phyloP scores from a whole-genome alignment of 2,329 filamentous ascomycete genomes.

The Sclerotinia glacialis region DNA sequence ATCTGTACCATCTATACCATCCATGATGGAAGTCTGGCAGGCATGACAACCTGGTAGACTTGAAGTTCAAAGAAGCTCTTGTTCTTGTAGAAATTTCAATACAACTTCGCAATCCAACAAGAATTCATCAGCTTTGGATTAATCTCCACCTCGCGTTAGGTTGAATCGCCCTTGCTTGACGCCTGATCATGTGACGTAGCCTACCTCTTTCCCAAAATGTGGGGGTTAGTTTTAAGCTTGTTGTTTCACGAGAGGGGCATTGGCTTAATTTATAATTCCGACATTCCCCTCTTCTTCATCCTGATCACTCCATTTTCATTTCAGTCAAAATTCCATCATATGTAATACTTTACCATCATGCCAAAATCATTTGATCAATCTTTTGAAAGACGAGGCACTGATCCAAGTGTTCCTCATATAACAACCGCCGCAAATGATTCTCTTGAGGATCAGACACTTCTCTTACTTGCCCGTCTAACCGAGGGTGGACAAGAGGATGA shows the following conservation, averaged over 20 bases:
- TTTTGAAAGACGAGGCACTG: slow-evolving; percentile 23
- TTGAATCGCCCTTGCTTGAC: slow-evolving; percentile 4
- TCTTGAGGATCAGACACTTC: slow-evolving; percentile 36
- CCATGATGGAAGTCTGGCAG: slow-evolving; percentile 49
- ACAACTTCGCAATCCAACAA: not conserved
- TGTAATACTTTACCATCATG: slow-evolving; percentile 13
- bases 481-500: slow-evolving; percentile 83
- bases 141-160: too few species aligned
- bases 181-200: slow-evolving; percentile 10
- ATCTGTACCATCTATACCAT: slow-evolving; percentile 61
- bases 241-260: not conserved
- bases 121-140: too few species aligned
- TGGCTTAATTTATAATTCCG: not conserved
- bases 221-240: slow-evolving; percentile 4
- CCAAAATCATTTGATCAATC: slow-evolving; percentile 10
- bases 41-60: slow-evolving; percentile 27
- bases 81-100: not conserved
- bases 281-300: slow-evolving; percentile 12
- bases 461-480: slow-evolving; percentile 81
- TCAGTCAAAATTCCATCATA: not conserved
- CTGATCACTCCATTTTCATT: slow-evolving; percentile 1
- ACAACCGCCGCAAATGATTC: slow-evolving; percentile 31
- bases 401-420: slow-evolving; percentile 30
- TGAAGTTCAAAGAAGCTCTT: not conserved
- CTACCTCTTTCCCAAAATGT: not conserved